Conservation (phyloP, 176 grass and related monocot species). For the Oryza officinalis region DNA sequence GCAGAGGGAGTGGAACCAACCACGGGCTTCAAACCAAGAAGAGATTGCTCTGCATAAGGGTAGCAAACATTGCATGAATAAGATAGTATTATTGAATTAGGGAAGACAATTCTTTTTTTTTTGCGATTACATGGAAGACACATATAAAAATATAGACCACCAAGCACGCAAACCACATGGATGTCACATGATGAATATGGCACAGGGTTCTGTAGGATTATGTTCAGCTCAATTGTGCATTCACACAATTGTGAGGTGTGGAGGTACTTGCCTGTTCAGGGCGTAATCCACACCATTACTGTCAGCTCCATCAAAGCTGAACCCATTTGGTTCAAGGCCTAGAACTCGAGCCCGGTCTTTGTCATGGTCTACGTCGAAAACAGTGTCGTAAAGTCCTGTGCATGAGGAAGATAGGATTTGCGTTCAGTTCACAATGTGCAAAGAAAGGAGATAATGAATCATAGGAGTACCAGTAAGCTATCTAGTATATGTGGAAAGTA, state of each 20-base stretch:
- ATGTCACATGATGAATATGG: no score
- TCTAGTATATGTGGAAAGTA: background rate
- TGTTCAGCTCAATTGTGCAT: background rate
- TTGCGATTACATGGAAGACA: background rate
- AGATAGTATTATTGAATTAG: background rate
- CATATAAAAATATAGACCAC: background rate
- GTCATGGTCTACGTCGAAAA: constrained; percentile 79
- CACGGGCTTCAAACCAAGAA: constrained; percentile 61
- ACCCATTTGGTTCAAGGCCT: constrained; percentile 83
- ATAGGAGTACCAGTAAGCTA: constrained; percentile 8
- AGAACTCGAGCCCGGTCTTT: constrained; percentile 60
- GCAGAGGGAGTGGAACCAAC: constrained; percentile 69
- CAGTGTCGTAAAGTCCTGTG: constrained; percentile 82
- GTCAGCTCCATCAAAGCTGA: constrained; percentile 81
- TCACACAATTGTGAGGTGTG: background rate
- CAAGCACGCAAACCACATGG: no score
- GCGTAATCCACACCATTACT: constrained; percentile 53
- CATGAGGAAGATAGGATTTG: background rate
- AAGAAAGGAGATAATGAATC: background rate
- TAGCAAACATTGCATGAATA: background rate
- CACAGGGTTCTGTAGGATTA: no score
- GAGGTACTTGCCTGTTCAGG: constrained; percentile 63
- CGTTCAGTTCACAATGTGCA: background rate
- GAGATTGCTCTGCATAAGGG: constrained; percentile 60
- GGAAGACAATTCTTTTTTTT: background rate